Evolutionary conservation across 352 stramenopile genomes (phyloP), one percentile per base, ranked within the genome.

Genomic region (Globisporangium cylindrosporum): DNA sequence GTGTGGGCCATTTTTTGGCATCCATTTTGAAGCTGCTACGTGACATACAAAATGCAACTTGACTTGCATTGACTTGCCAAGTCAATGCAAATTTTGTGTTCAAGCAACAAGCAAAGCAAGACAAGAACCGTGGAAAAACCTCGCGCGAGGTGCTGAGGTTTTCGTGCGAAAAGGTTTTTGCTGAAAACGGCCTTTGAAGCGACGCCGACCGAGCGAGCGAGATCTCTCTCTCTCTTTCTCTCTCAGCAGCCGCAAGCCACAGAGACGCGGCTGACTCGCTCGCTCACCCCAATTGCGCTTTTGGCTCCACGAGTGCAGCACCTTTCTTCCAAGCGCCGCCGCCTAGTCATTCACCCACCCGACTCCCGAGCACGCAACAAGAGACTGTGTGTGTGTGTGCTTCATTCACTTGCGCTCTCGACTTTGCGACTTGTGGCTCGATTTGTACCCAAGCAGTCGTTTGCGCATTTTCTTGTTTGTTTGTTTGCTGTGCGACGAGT

Each of bases 221-320:
- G n/a, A 20, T 62, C 25, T 41, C 54, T 27, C 22, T 24, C 22
- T 41, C 3, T 62, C 25, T 41, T 43, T 32, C 27, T 32, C 27
- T 32, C 36, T 38, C 24, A 18, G 22, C 24, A 57, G 51, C 51
- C 51, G n/a, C 51, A 29, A n/a, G 49, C 49, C 49, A 22, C 49
- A 56, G 10, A 43, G 36, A 41, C 10, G 38, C 14, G 14, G 38
- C 24, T 24, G 54, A 59, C 53, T 38, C 53, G 34, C 34, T 14
- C 34, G 34, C 34, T 41, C 34, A 41, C 38, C 49, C 51, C 55
- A 53, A 46, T 48, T 61, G 60, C 41, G 34, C 66, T 67, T 73
- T 65, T 65, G 27, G 59, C 59, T 57, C 24, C 41, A 65, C 59
- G 46, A 27, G 34, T 67, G 29, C 64, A 58, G 48, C 48, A 55